Base-by-base conservation (phyloP, 768 basidiomycete genomes). In the Baorangia bicolor region DNA sequence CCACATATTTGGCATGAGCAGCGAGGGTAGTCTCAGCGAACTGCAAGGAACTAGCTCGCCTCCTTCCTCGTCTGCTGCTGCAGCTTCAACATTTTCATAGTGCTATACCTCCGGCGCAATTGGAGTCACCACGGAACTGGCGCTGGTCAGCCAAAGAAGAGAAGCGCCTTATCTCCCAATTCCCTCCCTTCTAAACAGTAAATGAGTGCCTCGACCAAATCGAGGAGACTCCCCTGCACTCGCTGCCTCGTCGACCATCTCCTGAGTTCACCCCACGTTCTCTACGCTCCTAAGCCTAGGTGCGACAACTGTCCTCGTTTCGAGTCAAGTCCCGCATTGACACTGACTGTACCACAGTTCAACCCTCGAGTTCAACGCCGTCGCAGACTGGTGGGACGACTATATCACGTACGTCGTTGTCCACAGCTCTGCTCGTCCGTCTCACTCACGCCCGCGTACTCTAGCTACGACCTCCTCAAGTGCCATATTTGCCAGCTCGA, bases 351-450 rank as follows among this genome's bases (percentile, higher is more conserved):
- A 27, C 18, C 21, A 1, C 28, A 91, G 89, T 64, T 90, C 89
- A 31, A 88, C 91, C 10, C 81, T 94, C 65, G 91, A 92, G 70
- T 94, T 94, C 74, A 95, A 95, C 63, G 90, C 92, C 4, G 88
- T 94, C 25, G 78, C 92, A 0, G 92, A 95, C 48, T 94, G 92
- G 92, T 90, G 88, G 87, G 90, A 92, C 58, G 87, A 93, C 47
- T 95, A 95, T 68, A 91, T 95, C 42, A 82, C 88, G 86, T 93
- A 64, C 58, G 89, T 81, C 16, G 35, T 42, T 33, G n/a, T 3
- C 10, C n/a, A 11, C n/a, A 8, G 30, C 34, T 20, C 37, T 44
- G 9, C 28, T 40, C 16, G 47, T 16, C 47, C n/a, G 25, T 14
- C 5, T 7, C 14, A 5, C 40, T 1, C 34, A 12, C 23, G 14